These are phyloP conservation scores for Geotrichum aggregatum DNA, from an alignment of 1,139 yeast species.

Conservation along the genomic window DNA sequence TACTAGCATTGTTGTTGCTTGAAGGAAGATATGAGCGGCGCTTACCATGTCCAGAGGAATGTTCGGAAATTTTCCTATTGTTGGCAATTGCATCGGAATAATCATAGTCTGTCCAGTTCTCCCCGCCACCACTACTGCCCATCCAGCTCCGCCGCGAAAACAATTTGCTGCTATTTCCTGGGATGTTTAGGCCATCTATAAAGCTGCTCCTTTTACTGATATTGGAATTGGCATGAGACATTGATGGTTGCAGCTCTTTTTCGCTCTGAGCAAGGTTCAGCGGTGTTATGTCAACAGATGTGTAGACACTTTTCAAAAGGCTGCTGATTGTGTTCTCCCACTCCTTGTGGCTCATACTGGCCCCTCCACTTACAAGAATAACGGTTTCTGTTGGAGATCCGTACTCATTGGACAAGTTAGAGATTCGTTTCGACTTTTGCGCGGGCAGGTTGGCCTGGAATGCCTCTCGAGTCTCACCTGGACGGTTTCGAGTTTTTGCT, in stretches of 20 bases:
- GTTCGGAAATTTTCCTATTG: constrained; percentile 4
- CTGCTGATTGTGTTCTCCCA: constrained; percentile 31
- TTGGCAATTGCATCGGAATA: constrained; percentile 27
- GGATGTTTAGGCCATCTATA: background rate
- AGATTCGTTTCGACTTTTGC: background rate
- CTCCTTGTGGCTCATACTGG: constrained; percentile 28
- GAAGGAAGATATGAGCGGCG: too few relatives aligned
- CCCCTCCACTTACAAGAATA: constrained; percentile 24
- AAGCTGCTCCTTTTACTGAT: background rate
- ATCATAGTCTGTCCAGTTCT: constrained; percentile 30
- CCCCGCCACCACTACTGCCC: constrained; percentile 15
- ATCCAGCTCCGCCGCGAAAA: constrained; percentile 29
- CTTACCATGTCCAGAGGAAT: background rate
- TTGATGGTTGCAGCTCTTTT: background rate
- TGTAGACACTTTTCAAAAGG: constrained; percentile 31
- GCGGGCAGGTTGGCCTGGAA: background rate
- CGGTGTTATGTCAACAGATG: constrained; percentile 33
- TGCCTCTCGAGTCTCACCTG: too few relatives aligned
- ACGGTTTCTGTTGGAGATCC: constrained; percentile 24
- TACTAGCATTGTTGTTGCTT: constrained; percentile 14
- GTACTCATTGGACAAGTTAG: constrained; percentile 24
- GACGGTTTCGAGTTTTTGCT: background rate
- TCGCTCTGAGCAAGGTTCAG: constrained; percentile 27
- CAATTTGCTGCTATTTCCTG: background rate
- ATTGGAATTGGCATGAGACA: background rate